These are phyloP conservation scores for Rhizophagus clarus DNA, from an alignment of 192 early-diverging fungal species.

Conservation along the genomic window DNA sequence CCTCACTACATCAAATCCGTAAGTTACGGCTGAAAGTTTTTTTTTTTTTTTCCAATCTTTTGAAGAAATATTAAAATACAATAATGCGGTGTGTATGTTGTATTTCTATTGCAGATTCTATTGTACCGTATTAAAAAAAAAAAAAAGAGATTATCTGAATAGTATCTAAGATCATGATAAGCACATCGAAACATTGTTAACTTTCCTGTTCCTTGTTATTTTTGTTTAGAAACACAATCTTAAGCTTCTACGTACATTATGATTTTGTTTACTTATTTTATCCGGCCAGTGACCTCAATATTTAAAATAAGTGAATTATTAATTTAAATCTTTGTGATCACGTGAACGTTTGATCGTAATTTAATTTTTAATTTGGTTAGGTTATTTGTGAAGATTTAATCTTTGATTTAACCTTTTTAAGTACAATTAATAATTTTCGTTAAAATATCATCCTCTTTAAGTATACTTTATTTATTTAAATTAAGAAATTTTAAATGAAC, in stretches of 20 bases:
- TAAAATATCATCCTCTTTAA: too few relatives aligned
- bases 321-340: background rate
- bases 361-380: too few relatives aligned
- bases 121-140: background rate
- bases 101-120: background rate
- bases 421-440: too few relatives aligned
- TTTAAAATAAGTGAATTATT: too few relatives aligned
- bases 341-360: background rate
- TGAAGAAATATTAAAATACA: background rate
- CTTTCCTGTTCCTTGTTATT: background rate
- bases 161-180: background rate
- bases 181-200: background rate
- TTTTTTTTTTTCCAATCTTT: background rate
- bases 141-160: background rate
- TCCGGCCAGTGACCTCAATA: background rate
- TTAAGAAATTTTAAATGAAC: too few relatives aligned
- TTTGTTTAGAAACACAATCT: background rate
- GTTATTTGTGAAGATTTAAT: too few relatives aligned
- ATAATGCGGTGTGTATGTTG: background rate
- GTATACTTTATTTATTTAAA: too few relatives aligned
- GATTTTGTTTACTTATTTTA: background rate
- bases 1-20: background rate
- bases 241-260: background rate
- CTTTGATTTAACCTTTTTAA: too few relatives aligned
- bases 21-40: background rate